Conservation (phyloP, 1,284 basidiomycete species). For the Ustilago loliicola region DNA sequence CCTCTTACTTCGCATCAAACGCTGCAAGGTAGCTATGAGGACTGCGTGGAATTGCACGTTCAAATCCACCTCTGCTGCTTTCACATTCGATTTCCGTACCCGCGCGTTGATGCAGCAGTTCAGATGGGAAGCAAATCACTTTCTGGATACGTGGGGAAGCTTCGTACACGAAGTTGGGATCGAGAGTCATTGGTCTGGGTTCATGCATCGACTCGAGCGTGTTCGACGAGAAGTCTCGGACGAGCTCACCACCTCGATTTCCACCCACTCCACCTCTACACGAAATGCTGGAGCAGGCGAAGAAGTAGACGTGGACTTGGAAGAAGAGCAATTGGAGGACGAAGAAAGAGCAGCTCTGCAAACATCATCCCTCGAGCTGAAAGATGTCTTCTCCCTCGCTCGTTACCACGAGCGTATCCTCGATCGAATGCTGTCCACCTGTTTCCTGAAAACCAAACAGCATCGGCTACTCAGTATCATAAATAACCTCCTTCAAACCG, state of each 20-base stretch:
- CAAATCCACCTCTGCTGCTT: slow-evolving; percentile 32
- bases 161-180: slow-evolving; percentile 49
- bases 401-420: slow-evolving; percentile 56
- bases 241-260: slow-evolving; percentile 16
- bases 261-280: not conserved
- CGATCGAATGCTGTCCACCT: slow-evolving; percentile 53
- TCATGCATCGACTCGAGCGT: slow-evolving; percentile 39
- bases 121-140: slow-evolving; percentile 35
- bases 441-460: slow-evolving; percentile 53
- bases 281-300: not conserved
- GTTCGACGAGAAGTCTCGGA: slow-evolving; percentile 34
- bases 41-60: slow-evolving; percentile 27
- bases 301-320: slow-evolving; percentile 30
- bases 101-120: slow-evolving; percentile 38
- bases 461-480: slow-evolving; percentile 22
- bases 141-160: slow-evolving; percentile 30
- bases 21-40: slow-evolving; percentile 52
- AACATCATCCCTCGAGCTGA: slow-evolving; percentile 43
- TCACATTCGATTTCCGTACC: slow-evolving; percentile 34
- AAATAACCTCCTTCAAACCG: slow-evolving; percentile 36
- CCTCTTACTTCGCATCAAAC: slow-evolving; percentile 50
- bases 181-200: slow-evolving; percentile 37
- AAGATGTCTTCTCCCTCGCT: slow-evolving; percentile 60
- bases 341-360: slow-evolving; percentile 30
- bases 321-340: slow-evolving; percentile 40